Evolutionary conservation across 768 basidiomycete genomes (phyloP), one percentile per base, ranked within the genome.

Genomic region (Phylloporus rhodoxanthus): DNA sequence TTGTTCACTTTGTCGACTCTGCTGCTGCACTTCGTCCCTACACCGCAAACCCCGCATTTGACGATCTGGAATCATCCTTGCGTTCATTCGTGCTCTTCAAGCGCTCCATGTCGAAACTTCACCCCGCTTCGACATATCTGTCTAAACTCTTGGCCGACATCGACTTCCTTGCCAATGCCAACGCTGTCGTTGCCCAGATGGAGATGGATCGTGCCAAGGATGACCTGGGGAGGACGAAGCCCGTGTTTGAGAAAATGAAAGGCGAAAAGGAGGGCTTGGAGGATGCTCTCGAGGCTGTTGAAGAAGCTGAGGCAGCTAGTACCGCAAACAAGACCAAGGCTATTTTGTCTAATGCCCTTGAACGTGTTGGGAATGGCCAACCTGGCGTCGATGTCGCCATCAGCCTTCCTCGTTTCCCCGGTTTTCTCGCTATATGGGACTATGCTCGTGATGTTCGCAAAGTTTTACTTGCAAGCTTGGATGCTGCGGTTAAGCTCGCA

Each of bases 1-100:
- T 99, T 36, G 94, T 99, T 3, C 96, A 99, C 70, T 99, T 98
- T 67, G 96, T 99, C 60, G 96, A 99, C 66, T 95, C 93, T 7
- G 83, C 85, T 13, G 70, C 79, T 0, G 85, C 84, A 17, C 76
- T 85, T 36, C 79, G 81, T 48, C 80, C 80, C n/a, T 80, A 74
- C 65, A 74, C 77, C 17, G 79, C 75, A 50, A 83, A 80, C 55
- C 77, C 78, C 5, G 72, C 89, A 1, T 97, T 98, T 60, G 85
- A 85, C 50, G 83, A 89, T 61, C 84, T 99, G 53, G 94, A 98
- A 67, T 82, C 85, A 9, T 81, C 88, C 0, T 74, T 99, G 30
- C 84, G 95, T 15, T 92, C 91, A 0, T 99, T 99, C 66, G 93
- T 99, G 10, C 84, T 98, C 54, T 82, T 85, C 70, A 98, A 98